Conservation (phyloP, 2,329 filamentous ascomycete species). For the Xylariaceae sp. region DNA sequence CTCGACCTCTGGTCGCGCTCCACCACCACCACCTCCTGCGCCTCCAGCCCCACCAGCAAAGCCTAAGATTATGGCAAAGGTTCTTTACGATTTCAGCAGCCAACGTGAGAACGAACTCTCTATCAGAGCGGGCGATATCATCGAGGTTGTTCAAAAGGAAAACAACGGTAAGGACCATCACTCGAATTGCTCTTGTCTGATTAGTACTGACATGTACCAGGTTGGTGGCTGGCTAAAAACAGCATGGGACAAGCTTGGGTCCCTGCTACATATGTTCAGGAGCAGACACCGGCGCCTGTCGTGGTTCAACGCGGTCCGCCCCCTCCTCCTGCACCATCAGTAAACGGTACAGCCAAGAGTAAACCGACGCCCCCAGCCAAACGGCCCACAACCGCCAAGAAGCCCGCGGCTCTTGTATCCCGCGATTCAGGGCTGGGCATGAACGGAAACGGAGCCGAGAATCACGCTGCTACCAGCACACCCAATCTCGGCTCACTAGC, state of each 20-base stretch:
- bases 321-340: slow-evolving; percentile 47
- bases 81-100: slow-evolving; percentile 85
- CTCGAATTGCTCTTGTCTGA: background rate
- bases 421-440: slow-evolving; percentile 67
- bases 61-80: slow-evolving; percentile 76
- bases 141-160: slow-evolving; percentile 91
- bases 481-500: slow-evolving; percentile 70
- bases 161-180: slow-evolving; percentile 67
- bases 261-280: slow-evolving; percentile 89
- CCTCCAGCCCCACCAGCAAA: slow-evolving; percentile 59
- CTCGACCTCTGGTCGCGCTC: slow-evolving; percentile 48
- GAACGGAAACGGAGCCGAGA: slow-evolving; percentile 52
- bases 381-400: slow-evolving; percentile 66
- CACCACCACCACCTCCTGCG: slow-evolving; percentile 54
- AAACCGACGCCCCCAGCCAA: slow-evolving; percentile 76
- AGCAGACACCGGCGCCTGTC: slow-evolving; percentile 61
- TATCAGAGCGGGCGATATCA: slow-evolving; percentile 70
- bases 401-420: slow-evolving; percentile 62
- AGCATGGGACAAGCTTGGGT: slow-evolving; percentile 77
- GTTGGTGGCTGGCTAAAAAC: slow-evolving; percentile 93
- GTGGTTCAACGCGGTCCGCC: slow-evolving; percentile 61
- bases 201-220: slow-evolving; percentile 45
- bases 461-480: slow-evolving; percentile 60
- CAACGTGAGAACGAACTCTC: slow-evolving; percentile 81
- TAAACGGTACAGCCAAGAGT: slow-evolving; percentile 43